Percentiles rank a stretch among this genome's conserved stretches.
Conservation (phyloP, 73 alveolate species). For the Stentor roeselii region DNA sequence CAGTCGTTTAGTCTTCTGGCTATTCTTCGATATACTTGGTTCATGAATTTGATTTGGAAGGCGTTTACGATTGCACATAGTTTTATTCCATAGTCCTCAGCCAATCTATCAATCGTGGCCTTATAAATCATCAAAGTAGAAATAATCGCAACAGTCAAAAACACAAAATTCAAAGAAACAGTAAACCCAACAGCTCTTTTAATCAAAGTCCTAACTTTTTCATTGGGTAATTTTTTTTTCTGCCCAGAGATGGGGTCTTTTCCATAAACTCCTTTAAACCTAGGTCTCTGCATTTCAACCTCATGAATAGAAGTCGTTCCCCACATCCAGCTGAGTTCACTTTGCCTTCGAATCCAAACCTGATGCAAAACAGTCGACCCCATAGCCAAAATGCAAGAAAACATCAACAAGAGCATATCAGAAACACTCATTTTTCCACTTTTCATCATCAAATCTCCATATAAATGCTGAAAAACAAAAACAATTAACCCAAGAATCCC, state of each 20-base stretch:
- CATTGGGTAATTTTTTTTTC: background rate
- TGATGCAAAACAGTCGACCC: conserved; percentile 2
- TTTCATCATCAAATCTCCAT: background rate
- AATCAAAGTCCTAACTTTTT: background rate
- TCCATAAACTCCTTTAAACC: conserved; percentile 26
- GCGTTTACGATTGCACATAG: conserved; percentile 32
- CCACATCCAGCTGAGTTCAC: conserved; percentile 14
- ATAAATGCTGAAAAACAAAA: background rate
- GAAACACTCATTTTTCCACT: background rate
- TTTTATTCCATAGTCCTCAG: background rate
- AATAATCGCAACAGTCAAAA: background rate
- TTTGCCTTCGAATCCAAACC: conserved; percentile 9
- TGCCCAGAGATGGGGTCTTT: conserved; percentile 10
- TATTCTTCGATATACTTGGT: conserved; percentile 1
- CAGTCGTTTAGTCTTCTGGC: conserved; percentile 35
- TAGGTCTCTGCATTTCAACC: background rate
- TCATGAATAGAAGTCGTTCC: background rate
- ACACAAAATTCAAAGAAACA: background rate
- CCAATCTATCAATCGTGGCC: background rate
- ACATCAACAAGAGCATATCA: background rate
- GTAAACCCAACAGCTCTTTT: background rate
- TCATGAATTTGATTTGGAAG: conserved; percentile 27
- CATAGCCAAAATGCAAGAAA: background rate
- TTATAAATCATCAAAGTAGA: background rate
- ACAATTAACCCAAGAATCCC: conserved; percentile 27